phyloP scores from a whole-genome alignment of 1,139 yeast species.

The Kurtzmaniella quercitrusa region DNA sequence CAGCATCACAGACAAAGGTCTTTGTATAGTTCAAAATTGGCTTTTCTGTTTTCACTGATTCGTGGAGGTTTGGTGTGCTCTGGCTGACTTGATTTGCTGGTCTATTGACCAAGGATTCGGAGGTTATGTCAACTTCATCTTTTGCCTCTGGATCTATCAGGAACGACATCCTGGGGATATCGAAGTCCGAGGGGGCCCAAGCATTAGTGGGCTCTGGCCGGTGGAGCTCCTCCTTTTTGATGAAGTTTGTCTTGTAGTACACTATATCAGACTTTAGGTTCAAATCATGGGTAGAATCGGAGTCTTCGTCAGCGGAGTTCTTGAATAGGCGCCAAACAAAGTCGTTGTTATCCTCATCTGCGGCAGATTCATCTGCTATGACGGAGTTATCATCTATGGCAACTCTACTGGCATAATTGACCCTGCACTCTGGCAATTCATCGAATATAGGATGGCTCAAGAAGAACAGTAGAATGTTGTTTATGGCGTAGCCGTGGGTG shows the following conservation, averaged over 20 bases:
- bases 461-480: conserved; percentile 38
- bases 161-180: conserved; percentile 4
- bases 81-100: background rate
- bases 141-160: background rate
- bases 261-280: conserved; percentile 43
- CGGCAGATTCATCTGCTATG: conserved; percentile 7
- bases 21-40: conserved; percentile 5
- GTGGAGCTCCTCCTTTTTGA: conserved; percentile 32
- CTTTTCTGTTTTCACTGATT: background rate
- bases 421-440: conserved; percentile 40
- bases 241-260: conserved; percentile 43
- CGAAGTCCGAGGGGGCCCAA: conserved; percentile 6
- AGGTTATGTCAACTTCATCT: background rate
- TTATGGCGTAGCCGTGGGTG: conserved; percentile 42
- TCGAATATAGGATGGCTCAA: conserved; percentile 44
- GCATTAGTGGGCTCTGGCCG: conserved; percentile 9
- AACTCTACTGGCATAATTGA: conserved; percentile 31
- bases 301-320: conserved; percentile 31
- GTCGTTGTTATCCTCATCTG: conserved; percentile 6
- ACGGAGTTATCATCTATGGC: conserved; percentile 11
- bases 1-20: conserved; percentile 29
- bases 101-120: background rate
- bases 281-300: conserved; percentile 23
- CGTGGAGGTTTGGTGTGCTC: background rate
- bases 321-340: conserved; percentile 25